Evolutionary conservation across 1,284 basidiomycete genomes (phyloP), one percentile per base, ranked within the genome.

Genomic region (Malassezia brasiliensis): DNA sequence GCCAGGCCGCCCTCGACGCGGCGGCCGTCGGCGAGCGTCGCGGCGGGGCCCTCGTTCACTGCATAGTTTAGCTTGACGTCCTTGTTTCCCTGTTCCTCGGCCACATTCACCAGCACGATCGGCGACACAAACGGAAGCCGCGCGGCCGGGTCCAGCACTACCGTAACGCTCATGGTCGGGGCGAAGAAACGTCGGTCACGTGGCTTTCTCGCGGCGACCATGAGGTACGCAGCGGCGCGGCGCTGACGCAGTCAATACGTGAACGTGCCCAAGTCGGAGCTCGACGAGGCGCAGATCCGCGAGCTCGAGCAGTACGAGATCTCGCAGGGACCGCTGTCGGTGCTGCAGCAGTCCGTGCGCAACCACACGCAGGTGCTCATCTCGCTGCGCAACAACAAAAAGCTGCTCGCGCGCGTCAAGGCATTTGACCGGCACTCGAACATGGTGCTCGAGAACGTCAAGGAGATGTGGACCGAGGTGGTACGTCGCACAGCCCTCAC

Each of bases 391-490:
- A 99, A 98, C 80, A 96, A 98, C 82, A 96, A 94, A 79, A 99
- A 99, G 77, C 80, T 99, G 31, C 81, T 99, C 56, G 94, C 90
- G 38, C 83, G 93, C 56, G 93, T 98, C 57, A 99, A 99, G 77
- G 94, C 94, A 0, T 99, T 99, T 77, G 94, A 99, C 77, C 82
- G 94, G 72, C 94, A 99, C 77, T 88, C 87, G 66, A 99, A 99
- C 76, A 96, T 99, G 93, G 94, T 74, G 8, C 58, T 74, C 12
- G 72, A 74, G 50, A 74, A 73, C 35, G 72, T 74, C 28, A 74
- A 74, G 56, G 72, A 74, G 87, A 96, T 96, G 93, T 98, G 94
- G 94, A 96, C 91, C 28, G 94, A 99, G 76, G 78, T 86, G 22
- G 61, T 63, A 56, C 51, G 61, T 55, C n/a, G 14, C 36, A 10